phyloP scores from a whole-genome alignment of 768 basidiomycete genomes.

The Mrakia hoshinonis region DNA sequence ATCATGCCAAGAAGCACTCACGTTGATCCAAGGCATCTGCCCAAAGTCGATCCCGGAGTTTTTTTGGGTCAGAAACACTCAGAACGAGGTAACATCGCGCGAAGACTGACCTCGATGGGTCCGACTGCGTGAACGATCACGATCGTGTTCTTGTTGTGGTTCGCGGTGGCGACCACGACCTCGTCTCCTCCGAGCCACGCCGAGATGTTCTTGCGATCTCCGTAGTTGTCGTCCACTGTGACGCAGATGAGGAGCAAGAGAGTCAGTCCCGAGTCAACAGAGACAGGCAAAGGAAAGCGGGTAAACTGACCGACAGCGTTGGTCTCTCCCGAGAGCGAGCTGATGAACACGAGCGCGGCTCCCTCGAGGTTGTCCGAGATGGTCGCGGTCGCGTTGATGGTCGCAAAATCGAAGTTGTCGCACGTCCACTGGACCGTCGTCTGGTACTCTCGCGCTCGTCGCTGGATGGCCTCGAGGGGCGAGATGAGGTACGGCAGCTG shows the following conservation, averaged over 20 bases:
- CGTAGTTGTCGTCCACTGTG: slow-evolving; percentile 67
- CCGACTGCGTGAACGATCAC: slow-evolving; percentile 73
- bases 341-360: slow-evolving; percentile 50
- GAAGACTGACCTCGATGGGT: slow-evolving; percentile 42
- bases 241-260: too few relatives aligned
- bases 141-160: slow-evolving; percentile 43
- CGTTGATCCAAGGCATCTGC: slow-evolving; percentile 64
- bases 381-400: slow-evolving; percentile 43
- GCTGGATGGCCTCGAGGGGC: slow-evolving; percentile 64
- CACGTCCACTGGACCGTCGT: not conserved
- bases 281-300: too few relatives aligned
- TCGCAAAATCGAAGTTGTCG: slow-evolving; percentile 55
- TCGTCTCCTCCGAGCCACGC: slow-evolving; percentile 57
- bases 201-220: slow-evolving; percentile 62
- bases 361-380: too few relatives aligned
- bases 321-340: slow-evolving; percentile 78
- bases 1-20: too few relatives aligned
- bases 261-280: too few relatives aligned
- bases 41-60: too few relatives aligned
- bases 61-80: too few relatives aligned
- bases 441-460: slow-evolving; percentile 45
- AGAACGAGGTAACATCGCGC: too few relatives aligned
- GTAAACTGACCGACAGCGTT: too few relatives aligned
- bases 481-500: slow-evolving; percentile 59
- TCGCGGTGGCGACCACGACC: not conserved